Base-by-base conservation (phyloP, 345 rosid species). In the Sonneratia alba region DNA sequence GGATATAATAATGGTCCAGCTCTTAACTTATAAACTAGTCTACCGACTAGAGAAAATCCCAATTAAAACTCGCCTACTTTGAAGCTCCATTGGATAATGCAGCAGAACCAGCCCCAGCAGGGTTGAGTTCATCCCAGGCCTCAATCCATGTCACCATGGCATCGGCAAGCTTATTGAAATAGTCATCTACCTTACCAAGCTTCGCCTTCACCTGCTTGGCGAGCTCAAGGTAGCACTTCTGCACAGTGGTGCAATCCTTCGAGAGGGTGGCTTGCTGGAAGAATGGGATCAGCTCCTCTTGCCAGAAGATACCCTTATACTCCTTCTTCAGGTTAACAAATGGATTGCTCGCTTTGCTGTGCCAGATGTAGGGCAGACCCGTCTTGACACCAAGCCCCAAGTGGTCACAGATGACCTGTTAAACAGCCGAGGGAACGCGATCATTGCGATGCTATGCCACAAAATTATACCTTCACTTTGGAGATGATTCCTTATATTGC, bases 81-180 rank as follows among this genome's bases (percentile, higher is more conserved):
- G 76, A 55, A 36, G 81, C 27, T 42, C 79, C 83, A 1, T 78
- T 78, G 24, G 70, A 43, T 16, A 72, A 1, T 18, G 59, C 22
- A 64, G 51, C 55, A 2, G 83, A 66, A 38, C 70, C 77, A 7
- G 36, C 79, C 22, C 70, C 83, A 18, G 82, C 67, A 47, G 91
- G 91, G 90, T 91, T 91, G 78, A 89, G 87, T 77, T 91, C 97
- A 71, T 89, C 96, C 97, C 97, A 91, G 18, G 96, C 96, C 67
- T 88, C 97, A n/a, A 91, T 85, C 97, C 97, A 91, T 36, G 96
- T 89, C 70, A 88, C 87, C 97, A 91, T 91, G 72, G 96, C 90
- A 64, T 91, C 97, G 0, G 88, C 93, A 40, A 91, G 86, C 88
- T 88, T 89, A 83, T 51, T 80, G 67, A 91, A 91, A 90, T 91